These are phyloP conservation scores for Penicillium hordei DNA, from an alignment of 2,329 filamentous ascomycete species.

Conservation along the genomic window DNA sequence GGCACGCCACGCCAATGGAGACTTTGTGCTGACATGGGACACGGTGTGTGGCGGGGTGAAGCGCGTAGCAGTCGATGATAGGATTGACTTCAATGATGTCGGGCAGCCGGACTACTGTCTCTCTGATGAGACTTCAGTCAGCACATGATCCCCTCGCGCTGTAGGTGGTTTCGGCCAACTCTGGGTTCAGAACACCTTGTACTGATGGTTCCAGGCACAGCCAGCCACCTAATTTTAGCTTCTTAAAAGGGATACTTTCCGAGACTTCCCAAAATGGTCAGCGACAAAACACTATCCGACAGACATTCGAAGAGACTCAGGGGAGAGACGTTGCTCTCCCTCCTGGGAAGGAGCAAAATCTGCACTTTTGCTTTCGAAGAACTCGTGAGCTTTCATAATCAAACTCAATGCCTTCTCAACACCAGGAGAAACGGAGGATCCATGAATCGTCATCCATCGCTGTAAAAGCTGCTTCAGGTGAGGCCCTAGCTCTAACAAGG, in stretches of 20 bases:
- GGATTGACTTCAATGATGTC: background rate
- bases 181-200: background rate
- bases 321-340: background rate
- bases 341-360: background rate
- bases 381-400: constrained; percentile 9
- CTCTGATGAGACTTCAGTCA: background rate
- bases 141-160: background rate
- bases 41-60: background rate
- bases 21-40: background rate
- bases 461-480: background rate
- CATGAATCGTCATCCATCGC: constrained; percentile 9
- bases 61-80: background rate
- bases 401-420: constrained; percentile 6
- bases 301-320: background rate
- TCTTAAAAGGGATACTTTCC: background rate
- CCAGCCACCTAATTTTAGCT: background rate
- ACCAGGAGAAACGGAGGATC: constrained; percentile 4
- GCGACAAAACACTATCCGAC: background rate
- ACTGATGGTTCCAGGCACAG: background rate
- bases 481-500: constrained; percentile 7
- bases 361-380: constrained; percentile 7
- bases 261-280: background rate
- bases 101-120: background rate
- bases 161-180: background rate
- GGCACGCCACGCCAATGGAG: background rate